Percentiles rank a stretch among this genome's conserved stretches.
These are phyloP conservation scores for Tricholoma matsutake DNA, from an alignment of 768 basidiomycete genomes.

Conservation along the genomic window DNA sequence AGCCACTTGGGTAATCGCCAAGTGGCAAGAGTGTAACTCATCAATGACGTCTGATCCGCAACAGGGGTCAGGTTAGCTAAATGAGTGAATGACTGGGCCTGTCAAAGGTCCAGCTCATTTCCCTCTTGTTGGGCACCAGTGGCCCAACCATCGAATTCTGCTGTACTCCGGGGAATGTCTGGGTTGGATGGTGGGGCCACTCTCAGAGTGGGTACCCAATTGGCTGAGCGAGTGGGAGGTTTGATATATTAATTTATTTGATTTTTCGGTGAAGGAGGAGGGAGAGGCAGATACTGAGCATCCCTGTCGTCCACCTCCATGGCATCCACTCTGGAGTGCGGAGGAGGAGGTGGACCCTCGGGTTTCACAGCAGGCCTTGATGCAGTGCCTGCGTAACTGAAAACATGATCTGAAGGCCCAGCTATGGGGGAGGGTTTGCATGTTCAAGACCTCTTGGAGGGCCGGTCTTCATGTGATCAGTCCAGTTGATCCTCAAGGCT, in stretches of 20 bases:
- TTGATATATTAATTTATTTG: background rate
- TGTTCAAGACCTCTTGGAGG: background rate
- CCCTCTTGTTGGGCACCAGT: background rate
- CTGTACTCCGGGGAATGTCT: too few species aligned
- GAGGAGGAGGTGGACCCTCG: background rate
- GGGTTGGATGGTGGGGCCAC: too few species aligned
- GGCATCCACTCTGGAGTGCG: background rate
- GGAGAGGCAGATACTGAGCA: background rate
- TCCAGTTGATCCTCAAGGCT: too few species aligned
- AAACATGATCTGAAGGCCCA: background rate
- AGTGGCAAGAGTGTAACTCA: too few species aligned
- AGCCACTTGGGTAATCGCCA: too few species aligned
- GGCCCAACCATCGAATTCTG: too few species aligned
- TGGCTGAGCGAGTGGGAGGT: background rate
- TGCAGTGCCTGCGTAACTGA: background rate
- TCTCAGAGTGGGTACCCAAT: too few species aligned
- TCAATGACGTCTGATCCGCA: background rate
- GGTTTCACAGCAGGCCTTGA: background rate
- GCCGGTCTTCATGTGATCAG: background rate
- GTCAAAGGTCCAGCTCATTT: too few species aligned
- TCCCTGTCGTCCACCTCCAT: background rate
- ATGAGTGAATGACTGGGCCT: background rate
- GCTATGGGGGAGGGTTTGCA: background rate
- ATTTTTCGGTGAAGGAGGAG: background rate
- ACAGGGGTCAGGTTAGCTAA: background rate